Evolutionary conservation across 2,329 filamentous ascomycete species (phyloP).

Genomic region (Pestalotiopsis sp.): DNA sequence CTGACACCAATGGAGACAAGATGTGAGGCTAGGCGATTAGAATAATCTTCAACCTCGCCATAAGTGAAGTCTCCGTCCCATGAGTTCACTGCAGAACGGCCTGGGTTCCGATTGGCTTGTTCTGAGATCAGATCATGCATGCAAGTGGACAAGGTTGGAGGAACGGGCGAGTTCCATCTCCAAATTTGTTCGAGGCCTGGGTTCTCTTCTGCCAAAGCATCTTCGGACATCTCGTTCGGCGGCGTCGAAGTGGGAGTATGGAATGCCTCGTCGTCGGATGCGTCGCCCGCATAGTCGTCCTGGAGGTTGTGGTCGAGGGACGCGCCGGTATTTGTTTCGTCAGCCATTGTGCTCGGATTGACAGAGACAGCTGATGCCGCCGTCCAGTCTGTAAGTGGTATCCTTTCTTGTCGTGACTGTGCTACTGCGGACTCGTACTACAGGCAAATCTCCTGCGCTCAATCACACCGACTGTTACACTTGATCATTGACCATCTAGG

Average conservation of each 20-base stretch:
- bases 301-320: neutral
- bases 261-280: neutral
- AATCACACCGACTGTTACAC: neutral
- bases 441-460: neutral
- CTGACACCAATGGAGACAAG: slow-evolving; percentile 38
- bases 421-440: neutral
- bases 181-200: slow-evolving; percentile 45
- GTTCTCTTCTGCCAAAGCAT: slow-evolving; percentile 26
- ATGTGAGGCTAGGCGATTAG: slow-evolving; percentile 41
- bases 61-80: slow-evolving; percentile 54
- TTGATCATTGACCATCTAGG: neutral
- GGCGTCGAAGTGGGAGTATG: slow-evolving; percentile 13
- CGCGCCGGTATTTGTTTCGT: neutral
- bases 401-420: neutral
- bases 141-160: slow-evolving; percentile 40
- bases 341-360: neutral
- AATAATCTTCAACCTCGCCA: slow-evolving; percentile 42
- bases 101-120: slow-evolving; percentile 36
- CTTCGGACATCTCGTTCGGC: slow-evolving; percentile 29
- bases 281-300: slow-evolving; percentile 2
- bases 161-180: slow-evolving; percentile 46
- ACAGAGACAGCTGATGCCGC: neutral
- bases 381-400: neutral
- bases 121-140: slow-evolving; percentile 50
- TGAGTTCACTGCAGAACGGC: slow-evolving; percentile 46